Percentiles rank a stretch among this genome's conserved stretches.
These are phyloP conservation scores for Cryomyces minteri DNA, from an alignment of 495 filamentous ascomycete genomes.

Conservation along the genomic window DNA sequence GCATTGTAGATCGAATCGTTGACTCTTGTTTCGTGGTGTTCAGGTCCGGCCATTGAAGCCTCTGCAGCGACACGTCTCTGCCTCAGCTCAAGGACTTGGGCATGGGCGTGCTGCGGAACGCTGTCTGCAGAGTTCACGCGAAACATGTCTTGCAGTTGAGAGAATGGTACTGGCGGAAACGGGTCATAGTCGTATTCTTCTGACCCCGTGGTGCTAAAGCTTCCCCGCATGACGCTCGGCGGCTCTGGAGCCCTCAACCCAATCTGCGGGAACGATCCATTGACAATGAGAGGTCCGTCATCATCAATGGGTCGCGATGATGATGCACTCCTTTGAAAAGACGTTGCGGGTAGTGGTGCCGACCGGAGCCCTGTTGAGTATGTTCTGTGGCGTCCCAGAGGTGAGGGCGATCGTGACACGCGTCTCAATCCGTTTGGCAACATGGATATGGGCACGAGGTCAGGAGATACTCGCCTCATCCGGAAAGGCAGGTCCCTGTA, in stretches of 20 bases:
- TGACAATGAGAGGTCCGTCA: conserved; percentile 25
- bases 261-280: conserved; percentile 17
- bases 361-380: conserved; percentile 11
- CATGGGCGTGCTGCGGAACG: no score
- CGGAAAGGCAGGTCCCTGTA: conserved; percentile 29
- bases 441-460: background rate
- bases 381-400: conserved; percentile 16
- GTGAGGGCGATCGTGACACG: conserved; percentile 20
- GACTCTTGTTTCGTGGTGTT: no score
- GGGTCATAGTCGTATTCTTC: no score
- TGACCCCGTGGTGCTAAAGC: no score
- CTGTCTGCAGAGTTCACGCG: no score
- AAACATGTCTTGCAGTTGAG: no score
- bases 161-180: no score
- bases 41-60: no score
- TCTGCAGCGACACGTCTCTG: no score
- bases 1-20: no score
- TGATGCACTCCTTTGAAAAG: background rate
- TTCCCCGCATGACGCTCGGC: no score
- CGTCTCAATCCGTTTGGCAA: conserved; percentile 11
- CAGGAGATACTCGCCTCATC: conserved; percentile 27
- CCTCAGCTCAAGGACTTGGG: no score
- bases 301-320: conserved; percentile 3
- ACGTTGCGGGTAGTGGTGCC: conserved; percentile 3
- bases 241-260: background rate